Percentiles rank a stretch among this genome's conserved stretches.
These are phyloP conservation scores for Alternaria consortialis DNA, from an alignment of 2,329 filamentous ascomycete genomes.

Conservation along the genomic window DNA sequence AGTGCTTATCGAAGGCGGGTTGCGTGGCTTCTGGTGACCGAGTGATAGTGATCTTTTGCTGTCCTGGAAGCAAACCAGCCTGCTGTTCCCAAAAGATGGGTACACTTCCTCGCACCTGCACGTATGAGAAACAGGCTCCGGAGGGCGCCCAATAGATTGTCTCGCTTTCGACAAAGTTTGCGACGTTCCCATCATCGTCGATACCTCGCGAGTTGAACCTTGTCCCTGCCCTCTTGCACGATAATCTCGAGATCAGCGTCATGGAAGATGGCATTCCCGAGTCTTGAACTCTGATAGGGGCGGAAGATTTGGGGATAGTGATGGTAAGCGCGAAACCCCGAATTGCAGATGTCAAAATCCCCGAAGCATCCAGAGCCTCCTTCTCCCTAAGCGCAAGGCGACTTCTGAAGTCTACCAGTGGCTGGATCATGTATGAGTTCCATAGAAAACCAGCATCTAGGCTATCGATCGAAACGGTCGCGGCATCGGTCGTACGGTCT, in stretches of 20 bases:
- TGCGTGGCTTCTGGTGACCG: constrained; percentile 89
- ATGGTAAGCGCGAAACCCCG: constrained; percentile 90
- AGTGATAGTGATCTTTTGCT: constrained; percentile 93
- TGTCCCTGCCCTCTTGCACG: constrained; percentile 89
- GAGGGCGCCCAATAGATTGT: constrained; percentile 87
- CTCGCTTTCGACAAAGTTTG: constrained; percentile 99
- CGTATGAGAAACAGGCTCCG: constrained; percentile 86
- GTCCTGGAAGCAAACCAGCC: constrained; percentile 84
- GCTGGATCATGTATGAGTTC: constrained; percentile 99
- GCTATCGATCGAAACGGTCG: constrained; percentile 88
- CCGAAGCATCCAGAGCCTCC: constrained; percentile 81
- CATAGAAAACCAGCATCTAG: constrained; percentile 93
- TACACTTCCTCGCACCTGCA: constrained; percentile 89
- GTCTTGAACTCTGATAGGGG: constrained; percentile 71
- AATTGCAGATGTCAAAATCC: constrained; percentile 91
- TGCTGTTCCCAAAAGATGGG: constrained; percentile 98
- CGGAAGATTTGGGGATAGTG: constrained; percentile 78
- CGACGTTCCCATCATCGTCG: constrained; percentile 95
- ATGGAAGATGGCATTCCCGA: constrained; percentile 82
- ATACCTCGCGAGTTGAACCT: constrained; percentile 97
- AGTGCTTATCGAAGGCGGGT: constrained; percentile 94
- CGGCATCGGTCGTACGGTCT: constrained; percentile 80
- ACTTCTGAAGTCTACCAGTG: constrained; percentile 87
- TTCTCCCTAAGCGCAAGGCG: constrained; percentile 79
- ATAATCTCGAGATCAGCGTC: constrained; percentile 90